Percentiles rank a stretch among this genome's conserved stretches.
Evolutionary conservation across 805 yeast species (phyloP).

Genomic region (Hanseniaspora meyeri): DNA sequence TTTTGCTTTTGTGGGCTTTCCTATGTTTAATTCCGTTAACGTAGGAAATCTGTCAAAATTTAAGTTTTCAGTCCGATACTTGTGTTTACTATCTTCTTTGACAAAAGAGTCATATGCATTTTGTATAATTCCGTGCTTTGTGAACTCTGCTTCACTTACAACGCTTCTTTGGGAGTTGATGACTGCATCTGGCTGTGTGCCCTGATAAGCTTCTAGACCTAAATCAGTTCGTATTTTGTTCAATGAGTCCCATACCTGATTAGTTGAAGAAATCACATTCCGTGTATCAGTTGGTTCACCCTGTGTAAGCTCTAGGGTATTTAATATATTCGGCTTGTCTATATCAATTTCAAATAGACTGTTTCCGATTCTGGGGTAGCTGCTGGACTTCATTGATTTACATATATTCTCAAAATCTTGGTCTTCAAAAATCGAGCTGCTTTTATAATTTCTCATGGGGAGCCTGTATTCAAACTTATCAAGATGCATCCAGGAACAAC

Average conservation of each 20-base stretch:
- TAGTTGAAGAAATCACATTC: conserved; percentile 36
- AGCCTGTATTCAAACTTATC: conserved; percentile 39
- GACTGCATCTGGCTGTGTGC: conserved; percentile 14
- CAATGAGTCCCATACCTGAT: conserved; percentile 33
- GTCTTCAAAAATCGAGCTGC: conserved; percentile 16
- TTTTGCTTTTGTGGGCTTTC: conserved; percentile 15
- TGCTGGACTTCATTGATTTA: conserved; percentile 16
- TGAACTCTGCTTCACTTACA: conserved; percentile 19
- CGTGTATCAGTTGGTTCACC: conserved; percentile 1
- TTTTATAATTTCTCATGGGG: conserved; percentile 35
- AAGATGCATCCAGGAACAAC: conserved; percentile 65
- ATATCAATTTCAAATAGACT: conserved; percentile 64
- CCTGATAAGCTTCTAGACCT: conserved; percentile 9
- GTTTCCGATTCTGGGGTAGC: conserved; percentile 43
- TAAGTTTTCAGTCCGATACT: neutral
- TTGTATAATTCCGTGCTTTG: conserved; percentile 21
- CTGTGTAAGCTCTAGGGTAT: conserved; percentile 34
- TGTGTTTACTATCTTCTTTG: conserved; percentile 17
- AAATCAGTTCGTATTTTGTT: conserved; percentile 12
- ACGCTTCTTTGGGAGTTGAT: neutral
- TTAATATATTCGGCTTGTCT: conserved; percentile 45
- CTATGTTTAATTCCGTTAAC: conserved; percentile 11
- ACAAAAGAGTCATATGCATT: conserved; percentile 26
- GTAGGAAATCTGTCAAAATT: conserved; percentile 11
- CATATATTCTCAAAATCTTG: conserved; percentile 13